A percentile compares a stretch with the other conserved stretches of the same genome.
phyloP scores from a whole-genome alignment of 176 grass and related monocot genomes.

The Olyra latifolia region DNA sequence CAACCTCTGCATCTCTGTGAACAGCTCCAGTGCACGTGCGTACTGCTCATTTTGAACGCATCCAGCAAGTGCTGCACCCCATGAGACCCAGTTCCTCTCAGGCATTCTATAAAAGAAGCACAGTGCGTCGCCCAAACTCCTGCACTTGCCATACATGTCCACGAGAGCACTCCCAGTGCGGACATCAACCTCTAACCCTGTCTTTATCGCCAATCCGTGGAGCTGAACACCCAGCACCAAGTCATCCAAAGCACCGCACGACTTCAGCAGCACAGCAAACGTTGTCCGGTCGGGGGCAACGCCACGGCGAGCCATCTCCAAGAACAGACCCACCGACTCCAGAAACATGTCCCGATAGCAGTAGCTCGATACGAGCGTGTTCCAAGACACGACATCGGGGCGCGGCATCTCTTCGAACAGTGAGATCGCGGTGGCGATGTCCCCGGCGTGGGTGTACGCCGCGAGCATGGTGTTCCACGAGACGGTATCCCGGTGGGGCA shows the following conservation, averaged over 20 bases:
- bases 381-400: constrained; percentile 75
- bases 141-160: constrained; percentile 86
- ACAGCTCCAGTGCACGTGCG: constrained; percentile 50
- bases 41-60: constrained; percentile 69
- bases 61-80: constrained; percentile 60
- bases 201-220: constrained; percentile 50
- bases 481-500: constrained; percentile 53
- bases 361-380: constrained; percentile 57
- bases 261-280: constrained; percentile 66
- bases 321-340: constrained; percentile 48
- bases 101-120: constrained; percentile 64
- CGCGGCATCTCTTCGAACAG: constrained; percentile 59
- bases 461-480: constrained; percentile 83
- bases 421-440: constrained; percentile 6
- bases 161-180: constrained; percentile 57
- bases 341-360: constrained; percentile 33
- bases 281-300: constrained; percentile 49
- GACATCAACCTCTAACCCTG: constrained; percentile 58
- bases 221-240: constrained; percentile 57
- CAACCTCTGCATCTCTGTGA: constrained; percentile 70
- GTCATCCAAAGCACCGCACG: constrained; percentile 46
- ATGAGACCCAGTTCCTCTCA: constrained; percentile 78
- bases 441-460: constrained; percentile 29
- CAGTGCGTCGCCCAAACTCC: constrained; percentile 53
- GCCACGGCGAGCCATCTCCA: constrained; percentile 47